phyloP scores from a whole-genome alignment of 768 basidiomycete species.

The Suillus discolor region DNA sequence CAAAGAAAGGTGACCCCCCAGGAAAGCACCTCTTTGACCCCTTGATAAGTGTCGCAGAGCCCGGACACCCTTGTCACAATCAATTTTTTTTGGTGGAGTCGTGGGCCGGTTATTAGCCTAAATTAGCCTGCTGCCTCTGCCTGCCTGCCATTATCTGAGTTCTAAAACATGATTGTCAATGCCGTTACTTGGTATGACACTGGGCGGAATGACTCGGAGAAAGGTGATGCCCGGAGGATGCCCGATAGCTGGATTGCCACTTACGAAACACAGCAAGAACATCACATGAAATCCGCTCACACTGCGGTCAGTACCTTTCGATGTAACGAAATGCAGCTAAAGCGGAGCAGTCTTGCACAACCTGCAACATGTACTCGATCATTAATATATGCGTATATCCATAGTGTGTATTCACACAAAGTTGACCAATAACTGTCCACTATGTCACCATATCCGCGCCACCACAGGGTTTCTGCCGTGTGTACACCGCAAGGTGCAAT shows the following conservation, averaged over 20 bases:
- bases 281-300: neutral
- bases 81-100: too few species aligned
- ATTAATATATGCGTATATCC: constrained; percentile 1
- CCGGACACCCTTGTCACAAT: too few species aligned
- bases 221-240: neutral
- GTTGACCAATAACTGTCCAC: neutral
- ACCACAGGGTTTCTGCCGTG: neutral
- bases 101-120: too few species aligned
- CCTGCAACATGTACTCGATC: neutral
- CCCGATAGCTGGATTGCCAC: neutral
- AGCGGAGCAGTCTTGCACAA: too few species aligned
- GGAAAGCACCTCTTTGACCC: too few species aligned
- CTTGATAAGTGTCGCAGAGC: too few species aligned
- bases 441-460: neutral
- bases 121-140: too few species aligned
- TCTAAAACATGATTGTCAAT: too few species aligned
- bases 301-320: neutral
- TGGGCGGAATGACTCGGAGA: neutral
- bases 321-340: neutral
- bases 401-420: constrained; percentile 4
- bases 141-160: too few species aligned
- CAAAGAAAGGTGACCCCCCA: too few species aligned
- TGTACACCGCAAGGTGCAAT: neutral
- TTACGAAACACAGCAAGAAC: neutral
- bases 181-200: too few species aligned